Evolutionary conservation across 2,329 filamentous ascomycete species (phyloP).

Genomic region (Neofusicoccum umdonicola): DNA sequence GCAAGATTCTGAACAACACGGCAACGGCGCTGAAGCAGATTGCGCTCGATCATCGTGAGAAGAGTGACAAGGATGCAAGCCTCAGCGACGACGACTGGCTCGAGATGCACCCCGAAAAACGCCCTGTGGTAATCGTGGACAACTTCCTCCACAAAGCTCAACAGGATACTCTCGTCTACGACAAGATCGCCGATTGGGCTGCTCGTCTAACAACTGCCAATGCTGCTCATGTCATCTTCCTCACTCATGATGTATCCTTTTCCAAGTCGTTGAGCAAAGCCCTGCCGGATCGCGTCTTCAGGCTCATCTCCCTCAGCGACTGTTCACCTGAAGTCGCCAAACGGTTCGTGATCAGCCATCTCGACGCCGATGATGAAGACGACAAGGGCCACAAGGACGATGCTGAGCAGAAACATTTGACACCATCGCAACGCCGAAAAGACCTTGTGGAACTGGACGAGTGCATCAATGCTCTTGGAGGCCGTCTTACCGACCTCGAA

Average conservation of each 20-base stretch:
- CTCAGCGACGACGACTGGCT: slow-evolving; percentile 83
- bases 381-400: slow-evolving; percentile 37
- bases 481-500: slow-evolving; percentile 91
- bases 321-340: slow-evolving; percentile 81
- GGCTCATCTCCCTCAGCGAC: slow-evolving; percentile 80
- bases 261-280: slow-evolving; percentile 84
- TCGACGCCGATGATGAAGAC: slow-evolving; percentile 54
- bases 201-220: slow-evolving; percentile 82
- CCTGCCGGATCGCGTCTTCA: slow-evolving; percentile 86
- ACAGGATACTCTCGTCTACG: slow-evolving; percentile 48
- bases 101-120: slow-evolving; percentile 79
- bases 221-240: slow-evolving; percentile 88
- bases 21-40: slow-evolving; percentile 75
- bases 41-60: slow-evolving; percentile 66
- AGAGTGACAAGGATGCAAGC: slow-evolving; percentile 68
- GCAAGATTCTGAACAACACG: slow-evolving; percentile 85
- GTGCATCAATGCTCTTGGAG: slow-evolving; percentile 79
- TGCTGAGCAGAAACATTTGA: slow-evolving; percentile 37
- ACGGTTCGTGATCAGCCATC: slow-evolving; percentile 80
- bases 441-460: slow-evolving; percentile 73
- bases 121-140: slow-evolving; percentile 84
- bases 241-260: slow-evolving; percentile 86
- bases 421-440: slow-evolving; percentile 47
- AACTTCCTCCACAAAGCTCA: slow-evolving; percentile 80
- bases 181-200: slow-evolving; percentile 74